Percentiles rank a stretch among this genome's conserved stretches.
These are phyloP conservation scores for Kodamaea laetipori DNA, from an alignment of 805 yeast species.

Conservation along the genomic window DNA sequence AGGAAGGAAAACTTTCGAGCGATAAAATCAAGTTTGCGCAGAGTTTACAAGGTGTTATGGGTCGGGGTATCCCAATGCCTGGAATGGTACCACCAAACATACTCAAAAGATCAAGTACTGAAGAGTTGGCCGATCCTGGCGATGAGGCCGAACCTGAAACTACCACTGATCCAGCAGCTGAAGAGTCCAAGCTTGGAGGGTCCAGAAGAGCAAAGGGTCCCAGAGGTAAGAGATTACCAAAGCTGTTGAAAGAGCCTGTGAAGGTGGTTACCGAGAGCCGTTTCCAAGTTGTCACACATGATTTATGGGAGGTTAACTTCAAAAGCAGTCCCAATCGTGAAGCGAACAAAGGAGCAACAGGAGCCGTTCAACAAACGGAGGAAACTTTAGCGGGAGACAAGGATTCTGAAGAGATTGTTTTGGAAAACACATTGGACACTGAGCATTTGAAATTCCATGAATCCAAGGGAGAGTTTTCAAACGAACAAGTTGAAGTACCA, in stretches of 20 bases:
- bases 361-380: constrained; percentile 2
- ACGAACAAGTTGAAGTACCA: neutral
- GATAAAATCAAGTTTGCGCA: constrained; percentile 53
- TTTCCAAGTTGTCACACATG: constrained; percentile 33
- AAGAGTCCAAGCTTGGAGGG: constrained; percentile 19
- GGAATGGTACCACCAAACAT: constrained; percentile 52
- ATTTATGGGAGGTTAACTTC: constrained; percentile 39
- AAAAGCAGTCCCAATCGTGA: constrained; percentile 4
- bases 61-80: constrained; percentile 51
- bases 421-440: neutral
- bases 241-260: constrained; percentile 47
- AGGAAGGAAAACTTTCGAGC: constrained; percentile 29
- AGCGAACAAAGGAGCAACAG: neutral
- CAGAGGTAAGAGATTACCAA: constrained; percentile 69
- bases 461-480: neutral
- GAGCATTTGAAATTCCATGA: neutral
- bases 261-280: constrained; percentile 36
- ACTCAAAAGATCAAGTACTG: constrained; percentile 16
- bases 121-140: constrained; percentile 18
- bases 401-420: neutral
- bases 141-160: constrained; percentile 17
- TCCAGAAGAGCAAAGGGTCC: constrained; percentile 71
- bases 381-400: constrained; percentile 1
- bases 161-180: neutral
- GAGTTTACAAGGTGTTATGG: constrained; percentile 60